Evolutionary conservation across 176 grass and related monocot species (phyloP).

Genomic region (Elaeis guineensis): DNA sequence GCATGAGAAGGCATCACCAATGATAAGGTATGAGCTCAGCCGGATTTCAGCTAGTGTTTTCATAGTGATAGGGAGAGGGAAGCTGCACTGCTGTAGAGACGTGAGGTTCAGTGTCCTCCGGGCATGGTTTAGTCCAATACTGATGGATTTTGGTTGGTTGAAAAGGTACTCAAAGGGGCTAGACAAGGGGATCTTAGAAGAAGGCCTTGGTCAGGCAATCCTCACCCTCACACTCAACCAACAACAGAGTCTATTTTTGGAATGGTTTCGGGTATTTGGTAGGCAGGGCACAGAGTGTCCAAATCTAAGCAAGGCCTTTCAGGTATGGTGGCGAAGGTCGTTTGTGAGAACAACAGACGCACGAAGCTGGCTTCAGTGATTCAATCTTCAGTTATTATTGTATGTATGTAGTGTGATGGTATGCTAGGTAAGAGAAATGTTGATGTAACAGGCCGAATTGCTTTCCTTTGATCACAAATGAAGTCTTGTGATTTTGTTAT

Average conservation of each 20-base stretch:
- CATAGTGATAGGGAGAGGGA: constrained; percentile 59
- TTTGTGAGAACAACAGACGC: constrained; percentile 45
- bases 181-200: constrained; percentile 50
- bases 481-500: too few relatives aligned
- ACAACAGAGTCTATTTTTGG: constrained; percentile 64
- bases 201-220: constrained; percentile 65
- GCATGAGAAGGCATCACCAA: constrained; percentile 46
- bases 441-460: too few relatives aligned
- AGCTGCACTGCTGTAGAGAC: constrained; percentile 44
- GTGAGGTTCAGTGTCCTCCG: constrained; percentile 41
- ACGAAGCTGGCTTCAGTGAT: constrained; percentile 14
- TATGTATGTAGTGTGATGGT: too few relatives aligned
- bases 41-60: constrained; percentile 66
- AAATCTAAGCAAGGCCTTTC: constrained; percentile 72
- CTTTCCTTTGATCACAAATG: too few relatives aligned
- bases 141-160: constrained; percentile 76
- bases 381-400: too few relatives aligned
- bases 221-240: constrained; percentile 65
- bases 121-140: constrained; percentile 78
- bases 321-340: constrained; percentile 91
- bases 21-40: constrained; percentile 69
- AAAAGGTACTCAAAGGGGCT: constrained; percentile 69
- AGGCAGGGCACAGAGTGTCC: constrained; percentile 64
- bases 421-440: too few relatives aligned
- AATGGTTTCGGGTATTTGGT: constrained; percentile 71